Conservation (phyloP, 2,329 filamentous ascomycete species). For the Diplodia seriata region DNA sequence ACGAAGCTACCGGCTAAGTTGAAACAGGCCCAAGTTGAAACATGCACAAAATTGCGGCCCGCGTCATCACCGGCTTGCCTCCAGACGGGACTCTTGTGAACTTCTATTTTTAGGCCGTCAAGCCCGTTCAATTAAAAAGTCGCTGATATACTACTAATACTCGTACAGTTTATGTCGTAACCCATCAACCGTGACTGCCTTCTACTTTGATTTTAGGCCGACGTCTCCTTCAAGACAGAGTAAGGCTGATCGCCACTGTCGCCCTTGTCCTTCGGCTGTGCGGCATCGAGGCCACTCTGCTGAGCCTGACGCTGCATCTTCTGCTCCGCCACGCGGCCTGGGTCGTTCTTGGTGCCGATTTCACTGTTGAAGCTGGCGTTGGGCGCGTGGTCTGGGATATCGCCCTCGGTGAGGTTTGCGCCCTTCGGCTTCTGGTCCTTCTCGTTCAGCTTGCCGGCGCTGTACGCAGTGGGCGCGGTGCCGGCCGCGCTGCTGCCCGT, state of each 20-base stretch:
- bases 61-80: neutral
- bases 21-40: constrained; percentile 14
- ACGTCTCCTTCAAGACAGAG: constrained; percentile 35
- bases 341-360: constrained; percentile 63
- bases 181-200: neutral
- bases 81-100: too few relatives aligned
- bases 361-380: constrained; percentile 61
- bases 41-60: constrained; percentile 2
- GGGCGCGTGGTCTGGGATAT: constrained; percentile 48
- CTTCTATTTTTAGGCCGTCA: constrained; percentile 5
- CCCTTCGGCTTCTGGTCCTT: constrained; percentile 57
- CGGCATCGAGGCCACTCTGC: constrained; percentile 41
- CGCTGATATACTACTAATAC: neutral
- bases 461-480: constrained; percentile 49
- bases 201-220: constrained; percentile 25
- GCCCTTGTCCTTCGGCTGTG: constrained; percentile 31
- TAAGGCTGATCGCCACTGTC: constrained; percentile 32
- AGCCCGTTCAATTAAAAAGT: constrained; percentile 3
- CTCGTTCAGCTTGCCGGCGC: constrained; percentile 41
- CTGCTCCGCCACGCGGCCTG: constrained; percentile 57
- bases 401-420: constrained; percentile 58
- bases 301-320: constrained; percentile 46
- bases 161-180: constrained; percentile 21
- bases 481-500: constrained; percentile 39
- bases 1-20: constrained; percentile 2